A percentile compares a stretch with the other conserved stretches of the same genome.
Evolutionary conservation across 179 eudicot species (phyloP).

Genomic region (Drosera spatulata): DNA sequence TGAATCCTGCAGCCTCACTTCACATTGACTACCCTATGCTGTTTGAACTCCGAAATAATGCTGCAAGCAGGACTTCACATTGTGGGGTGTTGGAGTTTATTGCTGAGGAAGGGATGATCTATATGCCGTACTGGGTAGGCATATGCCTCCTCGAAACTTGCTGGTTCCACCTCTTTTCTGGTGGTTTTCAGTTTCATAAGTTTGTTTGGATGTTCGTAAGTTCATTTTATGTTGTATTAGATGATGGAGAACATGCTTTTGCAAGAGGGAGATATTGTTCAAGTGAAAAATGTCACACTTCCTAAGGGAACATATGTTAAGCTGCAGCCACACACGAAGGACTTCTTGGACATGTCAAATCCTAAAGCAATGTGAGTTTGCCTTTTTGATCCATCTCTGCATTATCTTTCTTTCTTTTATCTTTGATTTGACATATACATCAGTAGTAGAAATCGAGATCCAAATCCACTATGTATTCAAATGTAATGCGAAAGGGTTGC

Average conservation of each 20-base stretch:
- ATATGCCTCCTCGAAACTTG: not conserved
- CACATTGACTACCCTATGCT: slow-evolving; percentile 90
- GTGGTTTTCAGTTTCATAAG: no score
- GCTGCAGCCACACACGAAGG: slow-evolving; percentile 84
- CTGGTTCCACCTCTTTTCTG: not conserved
- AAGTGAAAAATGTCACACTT: slow-evolving; percentile 52
- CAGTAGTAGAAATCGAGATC: no score
- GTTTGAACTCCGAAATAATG: slow-evolving; percentile 71
- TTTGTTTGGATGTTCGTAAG: slow-evolving; percentile 1
- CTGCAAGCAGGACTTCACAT: slow-evolving; percentile 60
- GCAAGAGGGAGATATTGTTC: slow-evolving; percentile 88
- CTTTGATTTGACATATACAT: no score
- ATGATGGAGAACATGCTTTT: slow-evolving; percentile 96
- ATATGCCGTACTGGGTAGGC: slow-evolving; percentile 95
- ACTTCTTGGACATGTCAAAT: slow-evolving; percentile 90
- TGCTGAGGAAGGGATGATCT: slow-evolving; percentile 97
- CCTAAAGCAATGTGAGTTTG: slow-evolving; percentile 88
- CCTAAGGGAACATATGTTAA: not conserved
- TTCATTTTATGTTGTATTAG: slow-evolving; percentile 21
- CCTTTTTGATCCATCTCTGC: not conserved
- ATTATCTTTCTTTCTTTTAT: no score
- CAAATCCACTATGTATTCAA: no score
- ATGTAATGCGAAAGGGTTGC: no score
- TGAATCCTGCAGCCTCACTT: slow-evolving; percentile 51
- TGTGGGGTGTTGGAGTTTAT: slow-evolving; percentile 94